Base-by-base conservation (phyloP, 2,329 filamentous ascomycete genomes). In the Trichoderma asperellum region DNA sequence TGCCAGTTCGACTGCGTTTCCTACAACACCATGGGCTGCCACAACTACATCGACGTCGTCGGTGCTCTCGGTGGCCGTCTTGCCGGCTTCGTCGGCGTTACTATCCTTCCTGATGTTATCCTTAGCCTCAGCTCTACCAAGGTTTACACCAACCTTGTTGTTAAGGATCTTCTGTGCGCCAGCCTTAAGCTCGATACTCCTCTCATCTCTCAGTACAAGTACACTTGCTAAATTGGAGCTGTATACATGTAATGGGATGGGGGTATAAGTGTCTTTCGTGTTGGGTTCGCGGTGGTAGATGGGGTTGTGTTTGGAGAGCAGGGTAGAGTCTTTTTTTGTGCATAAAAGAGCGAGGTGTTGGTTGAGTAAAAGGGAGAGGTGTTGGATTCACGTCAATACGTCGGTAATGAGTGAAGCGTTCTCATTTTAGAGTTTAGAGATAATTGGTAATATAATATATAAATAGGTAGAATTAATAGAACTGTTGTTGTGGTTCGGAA, bases 1-100 rank as follows among this genome's bases (percentile, higher is more conserved):
- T 81, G 79, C 75, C 73, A 76, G 71, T 76, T 75, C 68, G 79
- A 81, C 76, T 81, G 79, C 72, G 78, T 81, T 63, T 79, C 78
- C 32, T 79, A 78, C 74, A 79, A 76, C 74, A 73, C 76, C 73
- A 75, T 78, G 74, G 79, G 79, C 72, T 81, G 79, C 75, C 74
- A 75, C 72, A 81, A 81, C 78, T 77, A 77, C 75, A 73, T 81
- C 52, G 78, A 81, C 67, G 73, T 79, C 34, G 72, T 62, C 18
- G 70, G 72, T 55, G 52, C 43, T 4, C 70, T 68, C 11, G 72
- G 72, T 32, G 74, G 73, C 27, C 73, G 72, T 70, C 70, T 80
- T 60, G 70, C 71, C 52, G 76, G 74, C 40, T 73, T 79, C 53
- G 69, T 74, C 47, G 78, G 79, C 43, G 73, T 80, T 72, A 77